Percentiles rank a stretch among this genome's conserved stretches.
phyloP scores from a whole-genome alignment of 2,329 filamentous ascomycete genomes.

The Rutstroemia sp. region DNA sequence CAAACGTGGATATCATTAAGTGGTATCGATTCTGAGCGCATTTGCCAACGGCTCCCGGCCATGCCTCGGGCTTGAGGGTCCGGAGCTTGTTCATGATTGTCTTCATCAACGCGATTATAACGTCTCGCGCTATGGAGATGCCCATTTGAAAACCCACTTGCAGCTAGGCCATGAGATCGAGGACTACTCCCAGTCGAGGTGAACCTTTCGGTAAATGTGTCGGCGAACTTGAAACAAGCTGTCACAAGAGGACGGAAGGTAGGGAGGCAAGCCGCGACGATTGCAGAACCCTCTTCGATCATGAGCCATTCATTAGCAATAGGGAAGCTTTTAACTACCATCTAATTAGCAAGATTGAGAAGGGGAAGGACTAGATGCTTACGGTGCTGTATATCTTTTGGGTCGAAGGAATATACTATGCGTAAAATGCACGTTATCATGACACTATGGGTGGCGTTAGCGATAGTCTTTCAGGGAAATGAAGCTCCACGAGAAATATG shows the following conservation, averaged over 20 bases:
- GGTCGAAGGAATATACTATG: slow-evolving; percentile 4
- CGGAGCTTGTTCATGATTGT: background rate
- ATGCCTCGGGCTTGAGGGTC: too few relatives aligned
- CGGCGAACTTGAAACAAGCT: background rate
- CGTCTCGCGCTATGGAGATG: background rate
- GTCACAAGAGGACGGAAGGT: slow-evolving; percentile 4
- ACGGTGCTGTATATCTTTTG: background rate
- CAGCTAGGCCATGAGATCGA: background rate
- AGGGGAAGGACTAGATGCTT: background rate
- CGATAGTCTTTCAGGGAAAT: background rate
- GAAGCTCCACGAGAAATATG: background rate
- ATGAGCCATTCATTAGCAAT: slow-evolving; percentile 2
- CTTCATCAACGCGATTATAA: background rate
- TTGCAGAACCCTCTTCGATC: slow-evolving; percentile 6
- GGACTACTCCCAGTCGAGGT: background rate
- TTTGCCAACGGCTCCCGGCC: too few relatives aligned
- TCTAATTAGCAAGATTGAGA: background rate
- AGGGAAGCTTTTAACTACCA: background rate
- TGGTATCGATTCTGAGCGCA: too few relatives aligned
- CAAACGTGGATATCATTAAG: too few relatives aligned
- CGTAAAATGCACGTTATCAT: slow-evolving; percentile 5
- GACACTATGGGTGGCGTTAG: slow-evolving; percentile 1
- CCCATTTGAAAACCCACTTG: background rate
- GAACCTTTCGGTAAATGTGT: background rate
- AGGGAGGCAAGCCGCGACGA: slow-evolving; percentile 4